Conservation (phyloP, 768 basidiomycete species). For the Amanita polypyramis region DNA sequence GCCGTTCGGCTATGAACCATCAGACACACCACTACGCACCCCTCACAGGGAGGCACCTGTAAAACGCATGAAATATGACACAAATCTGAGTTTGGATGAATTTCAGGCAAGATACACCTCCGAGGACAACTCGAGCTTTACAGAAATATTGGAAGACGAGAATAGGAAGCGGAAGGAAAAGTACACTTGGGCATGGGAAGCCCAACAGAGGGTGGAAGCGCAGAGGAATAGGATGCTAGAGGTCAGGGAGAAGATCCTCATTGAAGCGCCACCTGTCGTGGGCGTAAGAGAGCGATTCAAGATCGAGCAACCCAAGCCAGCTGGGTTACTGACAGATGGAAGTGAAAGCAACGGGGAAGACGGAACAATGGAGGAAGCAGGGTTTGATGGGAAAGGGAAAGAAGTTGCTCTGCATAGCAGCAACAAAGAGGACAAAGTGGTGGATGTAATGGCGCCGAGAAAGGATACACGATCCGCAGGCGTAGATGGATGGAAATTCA, state of each 20-base stretch:
- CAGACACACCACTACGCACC: slow-evolving; percentile 58
- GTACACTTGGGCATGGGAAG: slow-evolving; percentile 93
- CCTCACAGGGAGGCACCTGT: slow-evolving; percentile 31
- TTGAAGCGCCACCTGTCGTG: slow-evolving; percentile 50
- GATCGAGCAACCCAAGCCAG: slow-evolving; percentile 49
- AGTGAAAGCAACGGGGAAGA: slow-evolving; percentile 15
- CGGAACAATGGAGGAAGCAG: slow-evolving; percentile 17
- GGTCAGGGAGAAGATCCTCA: slow-evolving; percentile 56
- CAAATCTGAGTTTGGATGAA: slow-evolving; percentile 58
- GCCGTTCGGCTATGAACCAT: slow-evolving; percentile 46
- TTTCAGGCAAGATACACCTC: slow-evolving; percentile 93
- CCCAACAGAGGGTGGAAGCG: slow-evolving; percentile 70
- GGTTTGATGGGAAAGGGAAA: slow-evolving; percentile 10
- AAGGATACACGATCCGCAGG: slow-evolving; percentile 64
- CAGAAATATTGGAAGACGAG: slow-evolving; percentile 83
- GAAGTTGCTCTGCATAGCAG: slow-evolving; percentile 17
- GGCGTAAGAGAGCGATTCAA: slow-evolving; percentile 60
- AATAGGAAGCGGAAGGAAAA: slow-evolving; percentile 72
- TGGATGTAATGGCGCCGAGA: slow-evolving; percentile 73
- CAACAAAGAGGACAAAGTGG: slow-evolving; percentile 19
- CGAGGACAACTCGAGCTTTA: slow-evolving; percentile 96
- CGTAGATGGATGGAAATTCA: slow-evolving; percentile 79
- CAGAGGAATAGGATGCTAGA: slow-evolving; percentile 58
- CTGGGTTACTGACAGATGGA: slow-evolving; percentile 40
- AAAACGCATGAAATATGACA: slow-evolving; percentile 54